A percentile compares a stretch with the other conserved stretches of the same genome.
Conservation (phyloP, 129 eudicot species). For the Erigeron canadensis region DNA sequence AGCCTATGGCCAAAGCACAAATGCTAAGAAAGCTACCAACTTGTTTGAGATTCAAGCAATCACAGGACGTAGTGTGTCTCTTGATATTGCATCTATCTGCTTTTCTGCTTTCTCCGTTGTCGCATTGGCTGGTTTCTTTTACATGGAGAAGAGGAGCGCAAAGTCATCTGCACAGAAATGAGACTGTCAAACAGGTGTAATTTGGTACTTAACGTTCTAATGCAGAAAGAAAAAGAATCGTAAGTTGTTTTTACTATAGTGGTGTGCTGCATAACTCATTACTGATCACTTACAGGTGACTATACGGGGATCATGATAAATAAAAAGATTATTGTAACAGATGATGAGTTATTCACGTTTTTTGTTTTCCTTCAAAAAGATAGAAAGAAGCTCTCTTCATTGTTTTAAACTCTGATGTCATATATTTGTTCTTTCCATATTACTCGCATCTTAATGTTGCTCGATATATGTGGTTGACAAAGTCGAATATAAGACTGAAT, state of each 20-base stretch:
- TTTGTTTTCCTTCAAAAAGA: neutral
- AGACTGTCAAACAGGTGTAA: neutral
- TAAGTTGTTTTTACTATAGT: neutral
- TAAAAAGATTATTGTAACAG: neutral
- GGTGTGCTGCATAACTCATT: neutral
- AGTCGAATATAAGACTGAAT: no score
- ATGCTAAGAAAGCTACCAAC: constrained; percentile 36
- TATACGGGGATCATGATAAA: neutral
- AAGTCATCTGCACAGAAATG: constrained; percentile 19
- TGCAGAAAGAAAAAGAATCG: neutral
- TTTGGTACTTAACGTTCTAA: neutral
- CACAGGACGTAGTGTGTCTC: constrained; percentile 55
- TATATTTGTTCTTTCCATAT: neutral
- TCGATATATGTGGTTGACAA: neutral
- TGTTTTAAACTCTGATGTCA: neutral
- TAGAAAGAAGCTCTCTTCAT: neutral
- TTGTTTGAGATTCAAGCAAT: constrained; percentile 49
- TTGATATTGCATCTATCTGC: constrained; percentile 57
- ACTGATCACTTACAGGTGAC: neutral
- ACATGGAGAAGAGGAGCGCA: constrained; percentile 59
- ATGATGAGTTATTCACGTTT: neutral
- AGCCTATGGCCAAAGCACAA: constrained; percentile 58
- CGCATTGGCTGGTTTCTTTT: constrained; percentile 60
- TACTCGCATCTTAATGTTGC: neutral
- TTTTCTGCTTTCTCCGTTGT: constrained; percentile 63